Conservation (phyloP, 2,329 filamentous ascomycete species). For the Drechslerella coelobrocha region DNA sequence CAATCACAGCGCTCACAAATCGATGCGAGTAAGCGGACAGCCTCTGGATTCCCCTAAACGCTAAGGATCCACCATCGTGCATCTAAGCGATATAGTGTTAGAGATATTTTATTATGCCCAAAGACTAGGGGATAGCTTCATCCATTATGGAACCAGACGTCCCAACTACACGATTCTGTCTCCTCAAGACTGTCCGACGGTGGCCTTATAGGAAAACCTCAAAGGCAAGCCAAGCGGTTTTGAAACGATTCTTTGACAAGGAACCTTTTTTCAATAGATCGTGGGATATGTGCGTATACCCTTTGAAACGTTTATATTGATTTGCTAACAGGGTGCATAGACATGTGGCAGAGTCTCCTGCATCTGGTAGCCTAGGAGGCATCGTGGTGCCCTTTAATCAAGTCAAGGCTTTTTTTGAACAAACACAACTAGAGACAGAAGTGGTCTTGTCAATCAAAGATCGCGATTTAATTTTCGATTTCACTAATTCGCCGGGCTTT, state of each 20-base stretch:
- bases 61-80: too few species aligned
- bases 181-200: conserved; percentile 50
- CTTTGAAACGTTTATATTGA: background rate
- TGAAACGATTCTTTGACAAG: conserved; percentile 54
- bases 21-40: too few species aligned
- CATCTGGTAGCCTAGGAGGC: conserved; percentile 31
- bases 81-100: too few species aligned
- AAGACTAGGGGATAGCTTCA: background rate
- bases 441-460: conserved; percentile 17
- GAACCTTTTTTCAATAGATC: conserved; percentile 51
- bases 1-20: too few species aligned
- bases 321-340: conserved; percentile 9
- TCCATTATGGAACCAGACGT: background rate
- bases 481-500: background rate
- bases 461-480: conserved; percentile 16
- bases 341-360: conserved; percentile 47
- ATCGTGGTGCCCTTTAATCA: conserved; percentile 52
- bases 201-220: conserved; percentile 52
- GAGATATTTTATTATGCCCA: too few species aligned
- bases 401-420: conserved; percentile 50
- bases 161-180: conserved; percentile 10
- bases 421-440: conserved; percentile 48
- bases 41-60: too few species aligned
- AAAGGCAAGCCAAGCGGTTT: conserved; percentile 52
- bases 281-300: conserved; percentile 52